Conservation (phyloP, 2,329 filamentous ascomycete species). For the Colletotrichum karsti region DNA sequence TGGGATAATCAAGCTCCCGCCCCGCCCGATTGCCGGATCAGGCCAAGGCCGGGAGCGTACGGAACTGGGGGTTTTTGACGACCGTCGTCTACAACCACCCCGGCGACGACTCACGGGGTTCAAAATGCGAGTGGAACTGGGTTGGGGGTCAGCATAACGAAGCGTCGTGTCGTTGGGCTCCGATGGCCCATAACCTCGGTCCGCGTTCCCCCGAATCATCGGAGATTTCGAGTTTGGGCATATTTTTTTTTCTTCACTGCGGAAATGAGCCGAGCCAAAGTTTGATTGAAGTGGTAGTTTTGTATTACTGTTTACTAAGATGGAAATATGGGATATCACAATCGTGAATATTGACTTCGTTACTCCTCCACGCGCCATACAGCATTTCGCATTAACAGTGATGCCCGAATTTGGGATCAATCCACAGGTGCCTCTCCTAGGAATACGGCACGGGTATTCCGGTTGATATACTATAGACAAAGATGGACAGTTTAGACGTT, state of each 20-base stretch:
- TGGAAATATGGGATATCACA: slow-evolving; percentile 5
- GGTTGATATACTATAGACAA: slow-evolving; percentile 4
- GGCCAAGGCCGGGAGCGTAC: not conserved
- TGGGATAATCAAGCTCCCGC: not conserved
- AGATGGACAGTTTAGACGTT: slow-evolving; percentile 37
- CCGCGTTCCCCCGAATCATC: not conserved
- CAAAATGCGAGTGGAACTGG: not conserved
- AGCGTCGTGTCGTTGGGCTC: not conserved
- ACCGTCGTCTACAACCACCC: not conserved
- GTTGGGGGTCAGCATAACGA: not conserved
- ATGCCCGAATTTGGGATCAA: not conserved
- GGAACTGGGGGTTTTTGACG: not conserved
- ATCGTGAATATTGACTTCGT: slow-evolving; percentile 5
- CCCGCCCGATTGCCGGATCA: not conserved
- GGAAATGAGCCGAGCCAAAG: slow-evolving; percentile 6
- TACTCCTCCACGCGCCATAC: slow-evolving; percentile 19
- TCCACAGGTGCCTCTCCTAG: slow-evolving; percentile 5
- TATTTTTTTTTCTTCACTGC: not conserved
- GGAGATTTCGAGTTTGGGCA: not conserved
- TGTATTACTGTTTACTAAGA: slow-evolving; percentile 4
- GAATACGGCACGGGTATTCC: not conserved
- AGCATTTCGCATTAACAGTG: slow-evolving; percentile 19
- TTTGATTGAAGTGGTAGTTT: not conserved
- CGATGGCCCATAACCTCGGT: not conserved
- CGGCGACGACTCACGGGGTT: not conserved